Base-by-base conservation (phyloP, 1,139 yeast genomes). In the Debaryomyces subglobosus region DNA sequence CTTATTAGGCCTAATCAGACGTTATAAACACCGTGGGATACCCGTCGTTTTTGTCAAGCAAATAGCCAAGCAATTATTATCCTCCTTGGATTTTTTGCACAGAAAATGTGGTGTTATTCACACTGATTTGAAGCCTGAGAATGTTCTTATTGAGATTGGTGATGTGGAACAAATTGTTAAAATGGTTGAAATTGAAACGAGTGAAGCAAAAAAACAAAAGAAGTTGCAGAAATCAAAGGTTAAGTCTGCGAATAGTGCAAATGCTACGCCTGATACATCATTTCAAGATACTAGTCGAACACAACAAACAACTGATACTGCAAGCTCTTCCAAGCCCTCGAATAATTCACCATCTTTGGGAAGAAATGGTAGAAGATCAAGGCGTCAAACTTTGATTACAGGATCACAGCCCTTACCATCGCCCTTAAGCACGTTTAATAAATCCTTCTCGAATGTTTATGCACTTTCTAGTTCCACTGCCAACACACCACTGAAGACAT, bases 61-160 rank as follows among this genome's bases (percentile, higher is more conserved):
- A 64, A 86, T 90, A 45, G 83, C 95, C 7, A 85, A 84, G 55
- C 96, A 90, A 65, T 77, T 89, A 36, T 69, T 89, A 46, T 73
- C 86, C 18, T 90, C 94, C 0, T 71, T 89, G 53, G 96, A 90
- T 65, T 89, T 86, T 62, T 70, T 90, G 54, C 97, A 90, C 63
- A 71, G 94, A 40, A 85, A 81, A 56, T 88, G 96, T 67, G 96
- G 96, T n/a, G 85, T 90, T 32, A 87, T 90, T 51, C 97, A 90
- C 67, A 90, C 97, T 0, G 97, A 90, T 62, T 73, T 90, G 53
- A 90, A 90, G 65, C 97, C 97, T 0, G 97, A 90, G 64, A 90
- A 90, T 63, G 86, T 90, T n/a, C 70, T 90, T 53, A 78, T 89
- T 44, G 91, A 87, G 60, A 85, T 89, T 51, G 86, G 85, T 35